Conservation (phyloP, 164 flowering plant genomes). For the Macadamia tetraphylla region DNA sequence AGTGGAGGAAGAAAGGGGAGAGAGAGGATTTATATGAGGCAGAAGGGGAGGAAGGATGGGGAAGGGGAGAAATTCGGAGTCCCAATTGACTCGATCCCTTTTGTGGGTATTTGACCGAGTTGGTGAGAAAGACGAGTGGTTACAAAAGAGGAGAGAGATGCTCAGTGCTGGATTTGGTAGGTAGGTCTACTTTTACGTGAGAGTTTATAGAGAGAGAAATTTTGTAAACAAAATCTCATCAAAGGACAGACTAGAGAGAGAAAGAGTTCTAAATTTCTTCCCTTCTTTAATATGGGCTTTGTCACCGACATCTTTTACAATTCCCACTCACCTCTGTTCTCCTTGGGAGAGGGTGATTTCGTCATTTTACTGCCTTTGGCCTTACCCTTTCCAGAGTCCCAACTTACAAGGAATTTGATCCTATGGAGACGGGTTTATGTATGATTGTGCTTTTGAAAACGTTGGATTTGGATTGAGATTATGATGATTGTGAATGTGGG, state of each 20-base stretch:
- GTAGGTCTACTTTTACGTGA: conserved; percentile 16
- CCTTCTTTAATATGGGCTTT: background rate
- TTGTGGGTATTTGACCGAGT: conserved; percentile 23
- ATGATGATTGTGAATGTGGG: too few species aligned
- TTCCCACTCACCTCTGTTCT: background rate
- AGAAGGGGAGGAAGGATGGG: background rate
- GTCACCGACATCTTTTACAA: background rate
- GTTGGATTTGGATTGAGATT: too few species aligned
- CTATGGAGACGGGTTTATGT: too few species aligned
- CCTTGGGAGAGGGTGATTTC: too few species aligned
- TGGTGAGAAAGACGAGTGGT: conserved; percentile 23
- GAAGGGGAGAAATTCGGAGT: background rate
- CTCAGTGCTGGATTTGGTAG: conserved; percentile 17
- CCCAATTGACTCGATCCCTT: conserved; percentile 19
- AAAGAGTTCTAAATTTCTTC: too few species aligned
- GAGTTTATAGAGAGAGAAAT: background rate
- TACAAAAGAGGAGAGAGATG: conserved; percentile 5
- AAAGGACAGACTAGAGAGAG: too few species aligned
- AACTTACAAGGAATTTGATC: too few species aligned
- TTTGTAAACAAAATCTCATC: too few species aligned
- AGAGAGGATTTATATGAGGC: conserved; percentile 8
- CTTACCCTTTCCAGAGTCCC: background rate
- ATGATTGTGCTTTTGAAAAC: too few species aligned
- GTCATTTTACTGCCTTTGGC: background rate
- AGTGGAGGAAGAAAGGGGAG: conserved; percentile 4